These are phyloP conservation scores for Penicillium turbatum DNA, from an alignment of 495 filamentous ascomycete genomes.

Conservation along the genomic window DNA sequence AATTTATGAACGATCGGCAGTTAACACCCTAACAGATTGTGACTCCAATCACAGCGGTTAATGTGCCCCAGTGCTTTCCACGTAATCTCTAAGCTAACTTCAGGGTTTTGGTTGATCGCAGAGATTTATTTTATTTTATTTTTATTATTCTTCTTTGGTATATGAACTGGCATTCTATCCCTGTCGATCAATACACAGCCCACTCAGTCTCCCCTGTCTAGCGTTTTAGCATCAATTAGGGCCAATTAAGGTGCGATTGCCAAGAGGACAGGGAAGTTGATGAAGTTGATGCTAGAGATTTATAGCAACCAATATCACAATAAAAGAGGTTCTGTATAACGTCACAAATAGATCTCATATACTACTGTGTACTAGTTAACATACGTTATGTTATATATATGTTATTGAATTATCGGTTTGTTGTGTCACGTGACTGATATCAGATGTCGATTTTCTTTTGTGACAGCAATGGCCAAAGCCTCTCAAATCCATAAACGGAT, in stretches of 20 bases:
- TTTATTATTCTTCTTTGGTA: too few species aligned
- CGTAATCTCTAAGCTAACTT: constrained; percentile 3
- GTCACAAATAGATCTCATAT: too few species aligned
- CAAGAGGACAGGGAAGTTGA: neutral
- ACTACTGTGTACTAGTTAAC: too few species aligned
- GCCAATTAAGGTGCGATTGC: neutral
- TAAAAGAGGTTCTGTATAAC: too few species aligned
- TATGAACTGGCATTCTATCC: constrained; percentile 2
- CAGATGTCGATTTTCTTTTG: neutral
- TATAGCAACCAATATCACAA: neutral
- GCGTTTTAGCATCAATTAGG: neutral
- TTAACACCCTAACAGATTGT: constrained; percentile 1
- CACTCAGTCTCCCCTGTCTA: neutral
- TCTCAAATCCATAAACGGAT: neutral
- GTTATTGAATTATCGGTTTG: too few species aligned
- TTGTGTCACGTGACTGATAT: neutral
- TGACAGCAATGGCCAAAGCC: too few species aligned
- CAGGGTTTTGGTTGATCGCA: neutral
- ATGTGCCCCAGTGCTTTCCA: constrained; percentile 1
- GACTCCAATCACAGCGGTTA: constrained; percentile 9
- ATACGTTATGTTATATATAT: too few species aligned
- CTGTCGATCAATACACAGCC: constrained; percentile 11
- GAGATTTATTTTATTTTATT: neutral
- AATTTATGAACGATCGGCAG: constrained; percentile 17
- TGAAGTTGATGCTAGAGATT: neutral